Evolutionary conservation across 2,329 filamentous ascomycete species (phyloP).

Genomic region (Aspergillus fructus): DNA sequence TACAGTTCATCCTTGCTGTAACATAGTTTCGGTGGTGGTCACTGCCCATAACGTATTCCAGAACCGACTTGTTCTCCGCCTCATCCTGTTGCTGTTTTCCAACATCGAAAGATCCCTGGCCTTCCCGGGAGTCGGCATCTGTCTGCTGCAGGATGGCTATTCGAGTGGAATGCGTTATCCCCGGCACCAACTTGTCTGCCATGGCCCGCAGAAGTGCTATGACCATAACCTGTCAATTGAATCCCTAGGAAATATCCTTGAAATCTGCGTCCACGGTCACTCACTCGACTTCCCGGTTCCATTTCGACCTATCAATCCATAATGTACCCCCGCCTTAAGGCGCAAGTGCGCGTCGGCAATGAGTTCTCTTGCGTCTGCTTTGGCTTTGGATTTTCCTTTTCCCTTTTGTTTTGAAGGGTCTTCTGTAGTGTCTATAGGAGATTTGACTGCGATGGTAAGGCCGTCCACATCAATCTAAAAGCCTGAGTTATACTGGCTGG

Average conservation of each 20-base stretch:
- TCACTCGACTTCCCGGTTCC: constrained; percentile 79
- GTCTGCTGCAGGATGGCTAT: constrained; percentile 72
- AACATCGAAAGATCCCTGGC: constrained; percentile 19
- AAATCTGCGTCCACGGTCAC: background rate
- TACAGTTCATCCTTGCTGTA: constrained; percentile 62
- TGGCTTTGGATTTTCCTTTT: constrained; percentile 52
- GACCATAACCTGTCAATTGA: constrained; percentile 4
- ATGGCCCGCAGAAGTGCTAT: constrained; percentile 71
- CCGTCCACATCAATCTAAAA: constrained; percentile 68
- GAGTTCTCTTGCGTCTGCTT: constrained; percentile 59
- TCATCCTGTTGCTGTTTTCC: constrained; percentile 9
- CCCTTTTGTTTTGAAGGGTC: constrained; percentile 26
- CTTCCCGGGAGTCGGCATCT: constrained; percentile 34
- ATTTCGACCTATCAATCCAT: constrained; percentile 77
- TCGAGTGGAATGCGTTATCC: constrained; percentile 65
- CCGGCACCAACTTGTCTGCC: constrained; percentile 74
- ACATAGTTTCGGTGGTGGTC: constrained; percentile 53
- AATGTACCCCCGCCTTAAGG: constrained; percentile 70
- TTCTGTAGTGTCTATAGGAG: constrained; percentile 18
- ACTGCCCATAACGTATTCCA: constrained; percentile 65
- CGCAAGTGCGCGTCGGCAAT: constrained; percentile 68
- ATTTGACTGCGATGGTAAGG: constrained; percentile 65
- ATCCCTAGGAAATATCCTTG: background rate
- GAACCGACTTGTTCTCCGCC: constrained; percentile 48
- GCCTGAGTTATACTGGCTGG: background rate